These are phyloP conservation scores for Colletotrichum lupini DNA, from an alignment of 2,329 filamentous ascomycete species.

Conservation along the genomic window DNA sequence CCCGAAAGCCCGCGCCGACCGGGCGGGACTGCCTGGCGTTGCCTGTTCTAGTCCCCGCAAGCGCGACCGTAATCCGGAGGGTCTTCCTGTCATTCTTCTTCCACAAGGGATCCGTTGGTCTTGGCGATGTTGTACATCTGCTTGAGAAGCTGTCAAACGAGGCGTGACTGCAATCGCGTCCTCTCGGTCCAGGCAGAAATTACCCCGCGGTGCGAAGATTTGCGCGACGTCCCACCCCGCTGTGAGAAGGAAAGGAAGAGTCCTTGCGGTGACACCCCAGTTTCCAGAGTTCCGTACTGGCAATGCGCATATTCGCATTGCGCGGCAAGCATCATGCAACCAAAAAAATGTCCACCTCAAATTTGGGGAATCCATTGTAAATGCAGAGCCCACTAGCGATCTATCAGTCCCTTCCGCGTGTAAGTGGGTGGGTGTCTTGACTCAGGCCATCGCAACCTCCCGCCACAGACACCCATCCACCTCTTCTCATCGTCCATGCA, in stretches of 20 bases:
- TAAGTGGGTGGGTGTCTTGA: constrained; percentile 6
- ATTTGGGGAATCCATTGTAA: background rate
- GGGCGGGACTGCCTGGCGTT: background rate
- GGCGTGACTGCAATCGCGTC: no score
- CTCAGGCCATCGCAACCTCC: constrained; percentile 7
- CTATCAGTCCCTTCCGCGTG: background rate
- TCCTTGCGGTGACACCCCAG: no score
- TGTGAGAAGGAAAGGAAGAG: background rate
- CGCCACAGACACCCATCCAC: background rate
- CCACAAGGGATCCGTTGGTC: background rate
- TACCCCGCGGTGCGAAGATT: no score
- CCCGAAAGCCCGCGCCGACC: background rate
- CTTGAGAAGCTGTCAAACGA: no score
- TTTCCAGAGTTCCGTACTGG: background rate
- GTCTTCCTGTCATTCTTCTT: background rate
- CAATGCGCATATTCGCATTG: background rate
- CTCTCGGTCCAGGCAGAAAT: background rate
- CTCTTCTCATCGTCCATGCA: background rate
- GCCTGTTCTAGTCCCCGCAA: background rate
- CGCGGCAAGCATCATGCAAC: background rate
- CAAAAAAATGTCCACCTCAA: background rate
- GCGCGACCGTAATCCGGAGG: no score
- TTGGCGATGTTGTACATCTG: background rate
- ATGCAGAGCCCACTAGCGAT: background rate
- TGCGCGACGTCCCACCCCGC: background rate